Base-by-base conservation (phyloP, 2,329 filamentous ascomycete species). In the Penicillium sp. region DNA sequence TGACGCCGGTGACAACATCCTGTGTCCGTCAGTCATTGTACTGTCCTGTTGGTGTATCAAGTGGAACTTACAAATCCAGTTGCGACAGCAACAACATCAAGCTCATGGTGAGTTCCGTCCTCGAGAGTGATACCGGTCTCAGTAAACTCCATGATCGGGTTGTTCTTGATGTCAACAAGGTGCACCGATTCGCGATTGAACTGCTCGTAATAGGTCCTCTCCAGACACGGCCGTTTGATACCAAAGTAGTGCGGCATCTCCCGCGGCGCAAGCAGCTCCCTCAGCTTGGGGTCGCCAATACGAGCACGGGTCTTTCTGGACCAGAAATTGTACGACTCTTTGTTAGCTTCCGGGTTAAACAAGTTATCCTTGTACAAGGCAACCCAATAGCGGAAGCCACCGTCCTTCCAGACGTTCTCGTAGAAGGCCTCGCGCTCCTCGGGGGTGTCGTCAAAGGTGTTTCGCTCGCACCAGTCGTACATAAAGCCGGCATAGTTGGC, bases 401-500 rank as follows among this genome's bases (percentile, higher is more conserved):
- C 81, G 0, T 73, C 66, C 5, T 68, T 53, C 76, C 79, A 84
- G 11, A 79, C 62, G 2, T 67, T 58, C 48, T 83, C 76, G 51
- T 78, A 80, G n/a, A 78, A 69, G 1, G 71, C 73, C 57, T 80
- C 73, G 0, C 80, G 76, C 45, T 81, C 72, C 40, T 79, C 79
- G 0, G 74, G 70, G 0, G 70, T 73, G 47, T 80, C 81, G 46
- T 83, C 80, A 42, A 81, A 81, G 0, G 82, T 83, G 38, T 79
- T 77, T 51, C 77, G 79, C 60, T 83, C 73, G 5, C 71, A 58
- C 59, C 76, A 81, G 57, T 81, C 79, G 55, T 82, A 87, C 4
- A 75, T 66, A 63, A 88, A 85, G 0, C 85, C 84, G 1, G 75
- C 79, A 59, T 84, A 86, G 30, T 68, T 81, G 18, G 66, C 78